These are phyloP conservation scores for Cyberlindnera samutprakarnensis DNA, from an alignment of 805 yeast species.

Conservation along the genomic window DNA sequence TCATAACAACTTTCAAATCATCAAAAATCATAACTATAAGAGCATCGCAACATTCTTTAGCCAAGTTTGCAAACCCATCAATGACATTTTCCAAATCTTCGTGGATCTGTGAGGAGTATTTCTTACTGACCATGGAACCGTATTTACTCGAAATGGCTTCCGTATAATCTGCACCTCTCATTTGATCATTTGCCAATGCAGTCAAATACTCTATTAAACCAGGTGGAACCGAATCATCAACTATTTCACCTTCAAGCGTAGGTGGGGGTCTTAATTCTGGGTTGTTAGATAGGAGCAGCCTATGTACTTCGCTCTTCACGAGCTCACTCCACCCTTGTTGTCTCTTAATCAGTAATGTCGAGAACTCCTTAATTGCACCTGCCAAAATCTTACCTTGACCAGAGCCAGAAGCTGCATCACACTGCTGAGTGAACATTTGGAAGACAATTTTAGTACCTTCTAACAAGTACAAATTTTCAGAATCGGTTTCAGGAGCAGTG, in stretches of 20 bases:
- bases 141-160: conserved; percentile 65
- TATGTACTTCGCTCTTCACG: conserved; percentile 45
- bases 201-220: conserved; percentile 76
- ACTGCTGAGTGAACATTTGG: conserved; percentile 82
- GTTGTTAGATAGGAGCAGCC: conserved; percentile 21
- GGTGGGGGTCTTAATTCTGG: conserved; percentile 19
- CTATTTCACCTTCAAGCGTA: conserved; percentile 28
- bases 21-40: conserved; percentile 57
- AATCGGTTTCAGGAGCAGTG: conserved; percentile 67
- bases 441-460: conserved; percentile 76
- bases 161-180: conserved; percentile 58
- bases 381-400: conserved; percentile 73
- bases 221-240: conserved; percentile 44
- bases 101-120: conserved; percentile 53
- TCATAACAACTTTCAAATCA: conserved; percentile 59
- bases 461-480: conserved; percentile 55
- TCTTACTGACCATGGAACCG: conserved; percentile 57
- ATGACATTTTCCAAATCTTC: conserved; percentile 53
- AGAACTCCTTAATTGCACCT: conserved; percentile 71
- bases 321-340: conserved; percentile 54
- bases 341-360: conserved; percentile 49
- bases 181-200: conserved; percentile 81
- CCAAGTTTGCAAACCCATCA: conserved; percentile 73
- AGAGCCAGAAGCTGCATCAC: conserved; percentile 79
- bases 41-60: conserved; percentile 53